These are phyloP conservation scores for Leccinum sublutescens DNA, from an alignment of 768 basidiomycete species.

Conservation along the genomic window DNA sequence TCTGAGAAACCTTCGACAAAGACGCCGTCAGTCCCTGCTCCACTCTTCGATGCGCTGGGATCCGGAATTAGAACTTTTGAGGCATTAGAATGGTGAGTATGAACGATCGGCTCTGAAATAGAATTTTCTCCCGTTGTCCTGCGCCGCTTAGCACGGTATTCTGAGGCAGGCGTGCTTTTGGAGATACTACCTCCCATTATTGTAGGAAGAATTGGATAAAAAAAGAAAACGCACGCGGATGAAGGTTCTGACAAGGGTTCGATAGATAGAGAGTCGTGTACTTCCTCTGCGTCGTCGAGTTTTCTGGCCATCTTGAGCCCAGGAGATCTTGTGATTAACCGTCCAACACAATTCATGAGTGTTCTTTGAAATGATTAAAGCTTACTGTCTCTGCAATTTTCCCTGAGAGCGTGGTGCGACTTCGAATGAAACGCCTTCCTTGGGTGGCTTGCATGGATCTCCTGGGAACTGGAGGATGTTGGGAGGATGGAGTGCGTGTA, in stretches of 20 bases:
- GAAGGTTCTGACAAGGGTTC: neutral
- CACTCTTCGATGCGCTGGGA: neutral
- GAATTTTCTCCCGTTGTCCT: constrained; percentile 1
- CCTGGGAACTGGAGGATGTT: neutral
- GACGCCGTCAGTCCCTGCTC: constrained; percentile 3
- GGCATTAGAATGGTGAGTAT: neutral
- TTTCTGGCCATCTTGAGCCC: neutral
- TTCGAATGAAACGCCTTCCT: neutral
- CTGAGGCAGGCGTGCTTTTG: neutral
- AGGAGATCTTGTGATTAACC: constrained; percentile 4
- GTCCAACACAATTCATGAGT: neutral
- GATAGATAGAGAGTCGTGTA: neutral
- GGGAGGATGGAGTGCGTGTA: neutral
- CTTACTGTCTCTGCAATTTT: constrained; percentile 12
- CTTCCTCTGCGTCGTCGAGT: neutral
- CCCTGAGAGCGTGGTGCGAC: neutral
- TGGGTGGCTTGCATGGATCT: neutral
- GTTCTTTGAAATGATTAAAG: neutral
- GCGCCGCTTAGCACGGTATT: constrained; percentile 7
- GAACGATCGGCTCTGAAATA: neutral
- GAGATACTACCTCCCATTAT: neutral
- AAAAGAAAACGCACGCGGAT: constrained; percentile 16
- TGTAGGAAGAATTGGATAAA: neutral
- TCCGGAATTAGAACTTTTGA: neutral
- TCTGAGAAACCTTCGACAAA: neutral